Evolutionary conservation across 768 basidiomycete genomes (phyloP).

Genomic region (Porphyrellus cyaneotinctus): DNA sequence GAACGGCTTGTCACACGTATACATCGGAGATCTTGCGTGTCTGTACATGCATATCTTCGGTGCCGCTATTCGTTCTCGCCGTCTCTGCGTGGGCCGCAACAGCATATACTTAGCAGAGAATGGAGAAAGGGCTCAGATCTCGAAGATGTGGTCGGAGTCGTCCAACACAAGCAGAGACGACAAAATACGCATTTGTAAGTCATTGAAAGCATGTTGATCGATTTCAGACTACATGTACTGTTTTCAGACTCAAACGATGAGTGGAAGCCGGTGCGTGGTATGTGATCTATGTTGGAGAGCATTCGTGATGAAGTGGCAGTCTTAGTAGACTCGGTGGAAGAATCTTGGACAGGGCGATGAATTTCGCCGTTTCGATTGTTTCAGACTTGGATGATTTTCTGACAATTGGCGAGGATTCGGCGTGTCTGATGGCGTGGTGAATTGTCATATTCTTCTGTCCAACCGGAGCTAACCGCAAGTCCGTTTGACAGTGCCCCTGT

Average conservation of each 20-base stretch:
- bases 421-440: not conserved
- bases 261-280: slow-evolving; percentile 31
- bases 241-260: slow-evolving; percentile 13
- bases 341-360: not conserved
- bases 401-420: not conserved
- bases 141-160: slow-evolving; percentile 6
- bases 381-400: not conserved
- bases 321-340: not conserved
- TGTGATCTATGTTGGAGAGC: slow-evolving; percentile 39
- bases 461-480: slow-evolving; percentile 4
- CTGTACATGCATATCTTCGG: slow-evolving; percentile 46
- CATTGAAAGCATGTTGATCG: not conserved
- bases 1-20: slow-evolving; percentile 59
- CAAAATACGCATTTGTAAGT: slow-evolving; percentile 15
- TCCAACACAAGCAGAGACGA: slow-evolving; percentile 32
- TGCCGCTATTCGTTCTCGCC: slow-evolving; percentile 19
- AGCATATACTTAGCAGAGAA: slow-evolving; percentile 54
- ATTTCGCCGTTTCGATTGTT: not conserved
- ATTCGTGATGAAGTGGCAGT: slow-evolving; percentile 39
- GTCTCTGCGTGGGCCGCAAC: slow-evolving; percentile 30
- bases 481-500: not conserved
- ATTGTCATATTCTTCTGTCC: slow-evolving; percentile 7
- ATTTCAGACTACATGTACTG: not conserved
- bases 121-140: slow-evolving; percentile 33
- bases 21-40: slow-evolving; percentile 45